Conservation (phyloP, 164 flowering plant species). For the Liriodendron chinense region DNA sequence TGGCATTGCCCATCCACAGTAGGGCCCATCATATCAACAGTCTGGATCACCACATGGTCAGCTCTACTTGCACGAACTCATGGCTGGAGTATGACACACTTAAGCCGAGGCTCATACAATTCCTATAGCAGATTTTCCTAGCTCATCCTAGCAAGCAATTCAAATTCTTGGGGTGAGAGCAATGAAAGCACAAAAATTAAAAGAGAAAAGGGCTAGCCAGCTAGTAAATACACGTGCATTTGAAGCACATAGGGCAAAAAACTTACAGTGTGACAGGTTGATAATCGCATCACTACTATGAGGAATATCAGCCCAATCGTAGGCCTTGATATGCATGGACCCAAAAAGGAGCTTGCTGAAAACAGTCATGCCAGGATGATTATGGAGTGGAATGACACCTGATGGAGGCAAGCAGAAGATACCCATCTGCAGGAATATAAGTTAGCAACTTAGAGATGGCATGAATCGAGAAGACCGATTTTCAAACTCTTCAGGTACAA, state of each 20-base stretch:
- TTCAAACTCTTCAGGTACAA: not conserved
- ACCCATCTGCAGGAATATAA: slow-evolving; percentile 54
- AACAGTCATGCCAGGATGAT: slow-evolving; percentile 95
- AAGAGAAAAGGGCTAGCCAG: not conserved
- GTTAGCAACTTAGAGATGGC: not conserved
- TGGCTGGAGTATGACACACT: not conserved
- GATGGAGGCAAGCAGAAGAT: slow-evolving; percentile 71
- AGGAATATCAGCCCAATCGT: slow-evolving; percentile 62
- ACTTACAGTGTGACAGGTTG: slow-evolving; percentile 18
- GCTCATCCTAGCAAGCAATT: not conserved
- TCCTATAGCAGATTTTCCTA: not conserved
- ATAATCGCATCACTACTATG: slow-evolving; percentile 5
- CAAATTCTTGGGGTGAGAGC: not conserved
- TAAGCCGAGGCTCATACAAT: not conserved
- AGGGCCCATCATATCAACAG: no score
- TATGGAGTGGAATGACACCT: slow-evolving; percentile 81
- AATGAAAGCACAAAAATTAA: not conserved
- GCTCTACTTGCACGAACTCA: not conserved
- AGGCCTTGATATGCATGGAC: slow-evolving; percentile 74
- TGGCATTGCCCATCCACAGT: no score
- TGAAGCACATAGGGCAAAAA: not conserved
- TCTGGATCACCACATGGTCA: no score
- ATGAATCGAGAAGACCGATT: not conserved
- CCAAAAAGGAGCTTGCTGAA: slow-evolving; percentile 82
- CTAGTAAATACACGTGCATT: not conserved